phyloP scores from a whole-genome alignment of 2,329 filamentous ascomycete species.

The Trichoderma afroharzianum region DNA sequence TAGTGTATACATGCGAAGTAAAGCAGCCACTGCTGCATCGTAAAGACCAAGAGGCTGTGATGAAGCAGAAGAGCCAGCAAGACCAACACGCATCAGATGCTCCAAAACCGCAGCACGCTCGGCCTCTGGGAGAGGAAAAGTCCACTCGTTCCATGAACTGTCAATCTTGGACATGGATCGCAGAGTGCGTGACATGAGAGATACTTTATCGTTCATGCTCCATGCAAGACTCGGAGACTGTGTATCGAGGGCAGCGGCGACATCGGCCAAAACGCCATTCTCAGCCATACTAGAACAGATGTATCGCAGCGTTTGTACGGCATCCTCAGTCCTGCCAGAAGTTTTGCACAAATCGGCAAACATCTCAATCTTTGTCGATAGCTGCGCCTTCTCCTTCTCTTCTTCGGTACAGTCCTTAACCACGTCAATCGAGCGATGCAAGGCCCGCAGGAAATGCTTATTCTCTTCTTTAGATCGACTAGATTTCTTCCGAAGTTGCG shows the following conservation, averaged over 20 bases:
- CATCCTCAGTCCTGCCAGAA: constrained; percentile 52
- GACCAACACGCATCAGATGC: constrained; percentile 53
- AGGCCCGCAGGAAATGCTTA: constrained; percentile 49
- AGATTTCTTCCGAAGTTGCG: constrained; percentile 45
- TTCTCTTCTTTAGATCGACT: constrained; percentile 36
- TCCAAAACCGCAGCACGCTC: constrained; percentile 59
- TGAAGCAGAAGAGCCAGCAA: constrained; percentile 34
- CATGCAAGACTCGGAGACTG: constrained; percentile 53
- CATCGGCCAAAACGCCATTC: constrained; percentile 51
- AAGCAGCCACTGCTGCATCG: constrained; percentile 43
- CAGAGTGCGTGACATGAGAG: constrained; percentile 56
- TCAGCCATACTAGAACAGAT: constrained; percentile 61
- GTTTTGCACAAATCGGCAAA: constrained; percentile 59
- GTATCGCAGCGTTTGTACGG: constrained; percentile 54
- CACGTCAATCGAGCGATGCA: constrained; percentile 62
- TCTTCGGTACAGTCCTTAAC: constrained; percentile 50
- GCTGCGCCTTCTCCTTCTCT: constrained; percentile 58
- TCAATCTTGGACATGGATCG: constrained; percentile 58
- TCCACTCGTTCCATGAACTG: constrained; percentile 54
- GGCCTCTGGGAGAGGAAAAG: constrained; percentile 46
- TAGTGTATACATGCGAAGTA: constrained; percentile 48
- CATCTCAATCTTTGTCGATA: constrained; percentile 62
- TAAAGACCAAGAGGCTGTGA: constrained; percentile 38
- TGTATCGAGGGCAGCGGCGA: constrained; percentile 48
- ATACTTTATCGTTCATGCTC: constrained; percentile 46